These are phyloP conservation scores for Cercis canadensis DNA, from an alignment of 306 rosid species.

Conservation along the genomic window DNA sequence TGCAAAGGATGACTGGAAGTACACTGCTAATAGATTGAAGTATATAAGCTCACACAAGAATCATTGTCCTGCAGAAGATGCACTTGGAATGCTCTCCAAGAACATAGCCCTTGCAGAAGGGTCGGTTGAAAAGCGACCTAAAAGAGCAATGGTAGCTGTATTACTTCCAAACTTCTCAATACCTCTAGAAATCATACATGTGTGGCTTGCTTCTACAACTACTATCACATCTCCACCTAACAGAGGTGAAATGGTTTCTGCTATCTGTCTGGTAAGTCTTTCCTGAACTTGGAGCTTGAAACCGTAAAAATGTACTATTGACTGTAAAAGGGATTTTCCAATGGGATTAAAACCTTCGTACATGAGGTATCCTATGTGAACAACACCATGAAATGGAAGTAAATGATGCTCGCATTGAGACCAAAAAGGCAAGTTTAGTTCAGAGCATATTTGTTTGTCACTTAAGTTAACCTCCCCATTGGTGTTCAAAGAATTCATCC, in stretches of 20 bases:
- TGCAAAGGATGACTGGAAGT: slow-evolving; percentile 9
- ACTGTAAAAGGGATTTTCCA: slow-evolving; percentile 70
- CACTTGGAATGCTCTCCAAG: slow-evolving; percentile 76
- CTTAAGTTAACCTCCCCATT: slow-evolving; percentile 38
- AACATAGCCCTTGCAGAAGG: slow-evolving; percentile 61
- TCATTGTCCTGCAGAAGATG: slow-evolving; percentile 37
- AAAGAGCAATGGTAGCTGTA: slow-evolving; percentile 83
- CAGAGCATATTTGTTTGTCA: slow-evolving; percentile 53
- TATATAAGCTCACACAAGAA: slow-evolving; percentile 10
- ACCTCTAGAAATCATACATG: slow-evolving; percentile 96
- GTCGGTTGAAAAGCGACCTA: slow-evolving; percentile 77
- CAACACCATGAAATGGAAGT: slow-evolving; percentile 94
- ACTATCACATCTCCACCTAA: slow-evolving; percentile 84
- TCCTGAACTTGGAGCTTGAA: slow-evolving; percentile 99
- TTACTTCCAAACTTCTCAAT: slow-evolving; percentile 91
- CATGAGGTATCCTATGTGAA: slow-evolving; percentile 75
- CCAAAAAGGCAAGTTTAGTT: slow-evolving; percentile 76
- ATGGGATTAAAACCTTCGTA: slow-evolving; percentile 54
- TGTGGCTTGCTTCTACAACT: slow-evolving; percentile 93
- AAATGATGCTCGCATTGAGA: slow-evolving; percentile 97
- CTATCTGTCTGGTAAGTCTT: slow-evolving; percentile 93
- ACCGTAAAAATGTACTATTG: slow-evolving; percentile 83
- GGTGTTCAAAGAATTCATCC: slow-evolving; percentile 40
- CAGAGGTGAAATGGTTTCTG: slow-evolving; percentile 77
- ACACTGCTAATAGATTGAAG: no score